phyloP scores from a whole-genome alignment of 1,284 basidiomycete genomes.

The Ganoderma sinense region DNA sequence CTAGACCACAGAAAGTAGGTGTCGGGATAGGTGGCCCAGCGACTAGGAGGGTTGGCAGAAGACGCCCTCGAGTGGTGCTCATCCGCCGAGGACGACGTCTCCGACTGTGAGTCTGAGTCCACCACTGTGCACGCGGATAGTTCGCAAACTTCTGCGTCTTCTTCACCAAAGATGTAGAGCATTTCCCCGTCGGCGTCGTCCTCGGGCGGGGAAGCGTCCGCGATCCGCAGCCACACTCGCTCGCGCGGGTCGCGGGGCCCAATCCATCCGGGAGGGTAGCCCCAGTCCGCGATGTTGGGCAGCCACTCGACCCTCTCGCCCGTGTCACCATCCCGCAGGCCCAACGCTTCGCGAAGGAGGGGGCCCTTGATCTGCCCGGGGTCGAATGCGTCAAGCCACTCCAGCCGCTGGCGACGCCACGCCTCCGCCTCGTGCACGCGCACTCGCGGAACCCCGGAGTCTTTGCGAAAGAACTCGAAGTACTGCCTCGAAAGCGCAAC shows the following conservation, averaged over 20 bases:
- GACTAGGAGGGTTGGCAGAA: slow-evolving; percentile 28
- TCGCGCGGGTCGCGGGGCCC: slow-evolving; percentile 57
- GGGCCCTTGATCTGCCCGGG: slow-evolving; percentile 64
- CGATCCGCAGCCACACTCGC: slow-evolving; percentile 49
- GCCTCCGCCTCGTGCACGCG: slow-evolving; percentile 57
- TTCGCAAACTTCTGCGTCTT: slow-evolving; percentile 45
- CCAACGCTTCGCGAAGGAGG: slow-evolving; percentile 64
- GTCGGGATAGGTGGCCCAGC: slow-evolving; percentile 72
- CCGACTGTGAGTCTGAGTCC: slow-evolving; percentile 30
- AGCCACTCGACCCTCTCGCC: slow-evolving; percentile 60
- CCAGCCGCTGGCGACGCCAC: slow-evolving; percentile 60
- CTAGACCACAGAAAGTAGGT: slow-evolving; percentile 64
- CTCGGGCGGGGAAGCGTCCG: slow-evolving; percentile 22
- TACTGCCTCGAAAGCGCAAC: slow-evolving; percentile 74
- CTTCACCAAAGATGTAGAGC: slow-evolving; percentile 48
- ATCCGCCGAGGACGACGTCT: slow-evolving; percentile 13
- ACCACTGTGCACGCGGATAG: slow-evolving; percentile 14
- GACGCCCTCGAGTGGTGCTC: not conserved
- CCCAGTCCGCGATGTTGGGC: slow-evolving; percentile 71
- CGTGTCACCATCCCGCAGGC: slow-evolving; percentile 49
- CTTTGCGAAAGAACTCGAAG: slow-evolving; percentile 59
- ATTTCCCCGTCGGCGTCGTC: slow-evolving; percentile 35
- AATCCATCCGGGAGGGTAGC: slow-evolving; percentile 80
- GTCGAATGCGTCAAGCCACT: slow-evolving; percentile 64
- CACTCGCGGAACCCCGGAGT: slow-evolving; percentile 13